Evolutionary conservation across 2,329 filamentous ascomycete species (phyloP), one percentile per base, ranked within the genome.

Genomic region (Phaeophleospora eucalypticola): DNA sequence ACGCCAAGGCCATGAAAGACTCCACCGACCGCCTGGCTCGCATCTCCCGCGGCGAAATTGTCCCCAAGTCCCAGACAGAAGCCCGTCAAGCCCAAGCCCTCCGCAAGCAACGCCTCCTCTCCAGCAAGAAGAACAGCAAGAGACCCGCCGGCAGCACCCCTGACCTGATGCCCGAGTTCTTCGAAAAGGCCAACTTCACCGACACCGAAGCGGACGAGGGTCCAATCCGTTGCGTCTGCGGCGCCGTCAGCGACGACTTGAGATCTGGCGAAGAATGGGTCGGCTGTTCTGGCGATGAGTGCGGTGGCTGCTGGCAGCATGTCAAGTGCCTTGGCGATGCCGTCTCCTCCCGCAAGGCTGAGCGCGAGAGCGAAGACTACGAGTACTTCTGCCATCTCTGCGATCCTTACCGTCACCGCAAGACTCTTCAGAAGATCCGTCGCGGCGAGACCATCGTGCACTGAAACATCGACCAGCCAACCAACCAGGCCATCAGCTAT

Each of bases 221-320:
- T 3, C 40, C 51, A 2, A 51, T 63, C 7, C 58, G 61, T 17
- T 64, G 61, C 43, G 48, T 60, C 29, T 65, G 62, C 37, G 59
- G 58, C n/a, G 46, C 40, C 9, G 45, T 15, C 9, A 33, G 36
- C n/a, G 52, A 58, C 43, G 49, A 58, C 19, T 39, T 46, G 20
- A 42, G 35, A 2, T 49, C 51, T 18, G 35, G 41, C 18, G 41
- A 38, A 4, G 43, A 52, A 4, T 61, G 57, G 54, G 37, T 62
- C 7, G 41, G 35, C 3, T 63, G 61, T 50, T 58, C 61, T 12
- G 38, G 18, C 3, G 36, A 20, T 3, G 33, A 34, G 15, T 63
- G 61, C 27, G 18, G 19, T 16, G 61, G 61, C 8, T 29, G 24
- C 24, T 65, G 62, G 61, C 60, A 65, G 57, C 61, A 65, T 37